Percentiles rank a stretch among this genome's conserved stretches.
phyloP scores from a whole-genome alignment of 2,329 filamentous ascomycete species.

The Clarireedia monteithiana region DNA sequence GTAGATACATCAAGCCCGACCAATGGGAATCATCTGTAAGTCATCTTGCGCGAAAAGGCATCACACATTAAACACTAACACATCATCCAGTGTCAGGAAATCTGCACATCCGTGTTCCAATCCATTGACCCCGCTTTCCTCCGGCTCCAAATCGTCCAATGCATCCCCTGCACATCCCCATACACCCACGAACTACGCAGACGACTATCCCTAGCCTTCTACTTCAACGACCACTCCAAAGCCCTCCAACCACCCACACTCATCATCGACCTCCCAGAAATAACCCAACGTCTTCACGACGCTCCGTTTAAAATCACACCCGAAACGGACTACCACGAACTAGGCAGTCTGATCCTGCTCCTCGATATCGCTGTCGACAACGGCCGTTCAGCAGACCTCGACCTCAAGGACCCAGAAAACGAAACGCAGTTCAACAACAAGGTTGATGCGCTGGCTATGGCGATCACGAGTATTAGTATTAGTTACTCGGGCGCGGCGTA shows the following conservation, averaged over 20 bases:
- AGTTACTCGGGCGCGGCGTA: slow-evolving; percentile 67
- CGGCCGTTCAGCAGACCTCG: slow-evolving; percentile 34
- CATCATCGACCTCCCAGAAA: slow-evolving; percentile 30
- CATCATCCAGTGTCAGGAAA: slow-evolving; percentile 38
- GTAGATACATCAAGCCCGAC: slow-evolving; percentile 33
- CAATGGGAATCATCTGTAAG: slow-evolving; percentile 34
- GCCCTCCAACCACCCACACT: slow-evolving; percentile 35
- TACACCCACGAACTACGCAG: slow-evolving; percentile 54
- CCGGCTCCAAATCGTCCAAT: slow-evolving; percentile 48
- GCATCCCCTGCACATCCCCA: slow-evolving; percentile 46
- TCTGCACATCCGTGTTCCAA: slow-evolving; percentile 39
- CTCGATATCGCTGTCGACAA: slow-evolving; percentile 71
- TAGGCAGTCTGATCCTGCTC: slow-evolving; percentile 58
- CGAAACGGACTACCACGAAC: slow-evolving; percentile 58
- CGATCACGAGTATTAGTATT: slow-evolving; percentile 57
- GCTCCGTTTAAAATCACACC: slow-evolving; percentile 45
- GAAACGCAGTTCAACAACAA: slow-evolving; percentile 57
- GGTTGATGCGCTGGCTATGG: slow-evolving; percentile 57
- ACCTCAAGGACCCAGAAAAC: slow-evolving; percentile 27
- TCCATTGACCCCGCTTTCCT: slow-evolving; percentile 43
- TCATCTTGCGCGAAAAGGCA: neutral
- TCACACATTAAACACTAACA: slow-evolving; percentile 9
- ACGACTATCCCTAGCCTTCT: slow-evolving; percentile 56
- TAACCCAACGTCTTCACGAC: slow-evolving; percentile 39
- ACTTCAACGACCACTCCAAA: slow-evolving; percentile 45